Evolutionary conservation across 352 stramenopile species (phyloP).

Genomic region (Pythium dissimile): DNA sequence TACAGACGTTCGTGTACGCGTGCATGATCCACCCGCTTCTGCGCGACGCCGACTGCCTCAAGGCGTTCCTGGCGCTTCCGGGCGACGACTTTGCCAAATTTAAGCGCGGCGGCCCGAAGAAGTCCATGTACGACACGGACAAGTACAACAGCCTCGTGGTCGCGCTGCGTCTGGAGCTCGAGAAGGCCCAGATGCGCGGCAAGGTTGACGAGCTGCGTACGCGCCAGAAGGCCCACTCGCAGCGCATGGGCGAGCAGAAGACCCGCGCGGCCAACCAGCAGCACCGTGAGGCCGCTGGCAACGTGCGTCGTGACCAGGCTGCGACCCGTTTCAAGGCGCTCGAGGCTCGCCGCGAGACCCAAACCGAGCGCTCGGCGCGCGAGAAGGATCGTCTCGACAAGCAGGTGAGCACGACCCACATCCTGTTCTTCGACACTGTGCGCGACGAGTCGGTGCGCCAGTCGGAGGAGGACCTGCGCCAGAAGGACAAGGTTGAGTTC

Average conservation of each 20-base stretch:
- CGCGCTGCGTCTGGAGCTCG: slow-evolving; percentile 73
- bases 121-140: slow-evolving; percentile 73
- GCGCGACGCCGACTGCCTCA: slow-evolving; percentile 74
- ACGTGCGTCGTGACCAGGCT: slow-evolving; percentile 72
- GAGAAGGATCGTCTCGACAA: slow-evolving; percentile 81
- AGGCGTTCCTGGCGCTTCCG: slow-evolving; percentile 78
- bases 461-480: slow-evolving; percentile 75
- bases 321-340: slow-evolving; percentile 74
- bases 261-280: slow-evolving; percentile 59
- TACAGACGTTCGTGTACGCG: slow-evolving; percentile 80
- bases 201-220: slow-evolving; percentile 68
- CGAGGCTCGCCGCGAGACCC: slow-evolving; percentile 70
- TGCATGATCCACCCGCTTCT: slow-evolving; percentile 80
- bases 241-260: slow-evolving; percentile 61
- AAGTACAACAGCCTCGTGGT: slow-evolving; percentile 81
- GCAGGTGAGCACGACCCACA: slow-evolving; percentile 69
- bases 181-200: slow-evolving; percentile 80
- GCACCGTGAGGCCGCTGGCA: slow-evolving; percentile 66
- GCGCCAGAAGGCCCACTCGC: slow-evolving; percentile 69
- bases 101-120: slow-evolving; percentile 55
- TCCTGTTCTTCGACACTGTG: slow-evolving; percentile 84
- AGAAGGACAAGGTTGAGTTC: slow-evolving; percentile 88
- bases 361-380: slow-evolving; percentile 76
- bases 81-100: slow-evolving; percentile 70
- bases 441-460: slow-evolving; percentile 65